Conservation (phyloP, 306 rosid species). For the Psophocarpus tetragonolobus region DNA sequence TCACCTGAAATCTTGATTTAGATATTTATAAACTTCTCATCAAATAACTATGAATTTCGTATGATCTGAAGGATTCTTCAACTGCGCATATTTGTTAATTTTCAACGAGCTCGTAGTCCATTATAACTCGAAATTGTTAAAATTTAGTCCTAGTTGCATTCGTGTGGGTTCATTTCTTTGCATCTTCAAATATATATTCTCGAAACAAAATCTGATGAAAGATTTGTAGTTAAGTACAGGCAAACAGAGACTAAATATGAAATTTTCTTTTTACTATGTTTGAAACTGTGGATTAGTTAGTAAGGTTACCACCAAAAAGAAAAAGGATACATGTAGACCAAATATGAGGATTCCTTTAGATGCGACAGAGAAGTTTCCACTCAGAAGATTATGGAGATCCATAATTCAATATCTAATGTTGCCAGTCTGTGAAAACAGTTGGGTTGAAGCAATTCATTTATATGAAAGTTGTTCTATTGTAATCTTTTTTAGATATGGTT, state of each 20-base stretch:
- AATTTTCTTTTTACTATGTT: background rate
- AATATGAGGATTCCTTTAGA: background rate
- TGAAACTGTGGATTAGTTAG: background rate
- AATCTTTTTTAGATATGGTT: background rate
- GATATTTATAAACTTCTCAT: background rate
- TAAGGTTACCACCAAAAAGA: background rate
- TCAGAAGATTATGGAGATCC: background rate
- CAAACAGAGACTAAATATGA: background rate
- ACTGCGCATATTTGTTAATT: background rate
- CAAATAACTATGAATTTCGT: background rate
- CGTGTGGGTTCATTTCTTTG: background rate
- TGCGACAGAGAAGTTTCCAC: background rate
- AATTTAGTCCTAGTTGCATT: slow-evolving; percentile 13
- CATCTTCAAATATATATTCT: background rate
- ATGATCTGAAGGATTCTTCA: slow-evolving; percentile 5
- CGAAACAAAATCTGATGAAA: background rate
- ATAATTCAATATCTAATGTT: slow-evolving; percentile 1
- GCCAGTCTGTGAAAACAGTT: slow-evolving; percentile 5
- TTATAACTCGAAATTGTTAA: slow-evolving; percentile 1
- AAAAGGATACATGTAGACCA: background rate
- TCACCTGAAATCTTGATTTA: background rate
- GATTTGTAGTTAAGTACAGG: slow-evolving; percentile 20
- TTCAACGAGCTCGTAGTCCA: background rate
- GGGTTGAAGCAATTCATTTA: background rate
- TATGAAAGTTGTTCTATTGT: background rate